Evolutionary conservation across 331 rosid genomes (phyloP), one percentile per base, ranked within the genome.

Genomic region (Ulmus americana): DNA sequence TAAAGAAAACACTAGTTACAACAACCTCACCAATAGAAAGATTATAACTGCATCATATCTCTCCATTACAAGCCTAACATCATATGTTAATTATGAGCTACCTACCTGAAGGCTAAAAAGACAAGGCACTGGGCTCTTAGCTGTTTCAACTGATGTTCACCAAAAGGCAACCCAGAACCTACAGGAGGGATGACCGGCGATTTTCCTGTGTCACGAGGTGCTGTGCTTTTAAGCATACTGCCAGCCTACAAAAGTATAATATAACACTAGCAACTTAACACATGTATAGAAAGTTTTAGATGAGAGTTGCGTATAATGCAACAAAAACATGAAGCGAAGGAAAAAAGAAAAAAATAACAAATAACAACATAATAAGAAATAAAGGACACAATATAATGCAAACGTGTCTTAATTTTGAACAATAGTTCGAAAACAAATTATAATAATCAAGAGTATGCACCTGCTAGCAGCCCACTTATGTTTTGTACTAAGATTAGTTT

Each of bases 61-160:
- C 35, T 66, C 44, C 74, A 59, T 20, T 39, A 67, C 62, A 68
- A 68, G 39, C 56, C 38, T 18, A 66, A 22, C 48, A 8, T 68
- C 55, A 55, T 8, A 69, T 10, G 20, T 10, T 38, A 69, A 53
- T 28, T 68, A 68, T 55, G 68, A 39, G 54, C 20, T 55, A 68
- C 58, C 71, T 63, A 94, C 99, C 99, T 90, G 81, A 95, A 90
- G 61, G 99, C 97, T 61, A 95, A 82, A 75, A 95, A 95, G 69
- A 95, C 99, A 74, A 95, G 99, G 85, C 99, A 95, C 79, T 95
- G 99, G 9, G 99, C 99, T 70, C 99, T 87, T 61, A 95, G 99
- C 82, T 89, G 99, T 73, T 95, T 95, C 72, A 95, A 77, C 72
- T 95, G 99, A 69, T 90, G 97, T 60, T 95, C 99, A 72, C 68